These are phyloP conservation scores for Myxozyma nipponensis DNA, from an alignment of 805 yeast species.

Conservation along the genomic window DNA sequence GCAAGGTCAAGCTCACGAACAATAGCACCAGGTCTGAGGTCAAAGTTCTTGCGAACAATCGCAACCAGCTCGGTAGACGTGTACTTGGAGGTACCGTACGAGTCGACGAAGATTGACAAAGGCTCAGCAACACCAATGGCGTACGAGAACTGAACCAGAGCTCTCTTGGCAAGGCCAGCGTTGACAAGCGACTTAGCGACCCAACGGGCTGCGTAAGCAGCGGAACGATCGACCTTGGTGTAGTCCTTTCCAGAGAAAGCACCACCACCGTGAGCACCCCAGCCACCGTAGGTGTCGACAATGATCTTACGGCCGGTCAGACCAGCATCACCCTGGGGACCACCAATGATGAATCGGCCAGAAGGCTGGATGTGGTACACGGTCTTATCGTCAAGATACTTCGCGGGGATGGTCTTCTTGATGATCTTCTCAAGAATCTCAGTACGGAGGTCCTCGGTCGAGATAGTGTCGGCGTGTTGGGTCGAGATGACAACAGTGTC, in stretches of 20 bases:
- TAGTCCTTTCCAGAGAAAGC: slow-evolving; percentile 99
- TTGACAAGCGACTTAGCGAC: slow-evolving; percentile 96
- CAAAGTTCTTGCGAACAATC: slow-evolving; percentile 91
- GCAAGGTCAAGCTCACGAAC: slow-evolving; percentile 96
- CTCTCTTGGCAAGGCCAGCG: slow-evolving; percentile 95
- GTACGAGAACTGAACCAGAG: slow-evolving; percentile 95
- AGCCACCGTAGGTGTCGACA: slow-evolving; percentile 99
- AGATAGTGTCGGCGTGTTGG: slow-evolving; percentile 94
- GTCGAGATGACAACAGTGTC: slow-evolving; percentile 97
- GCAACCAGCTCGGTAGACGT: slow-evolving; percentile 84
- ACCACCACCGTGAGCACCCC: slow-evolving; percentile 99
- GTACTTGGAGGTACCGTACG: slow-evolving; percentile 95
- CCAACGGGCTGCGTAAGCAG: slow-evolving; percentile 99
- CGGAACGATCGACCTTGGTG: slow-evolving; percentile 99
- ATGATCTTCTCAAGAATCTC: slow-evolving; percentile 75
- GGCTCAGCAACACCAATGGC: slow-evolving; percentile 99
- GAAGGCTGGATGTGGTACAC: slow-evolving; percentile 98
- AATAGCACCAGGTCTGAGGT: slow-evolving; percentile 98
- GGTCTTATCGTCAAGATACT: slow-evolving; percentile 90
- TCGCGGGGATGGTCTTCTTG: slow-evolving; percentile 87
- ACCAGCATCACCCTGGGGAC: slow-evolving; percentile 99
- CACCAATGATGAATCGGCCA: slow-evolving; percentile 99
- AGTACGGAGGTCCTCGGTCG: slow-evolving; percentile 85
- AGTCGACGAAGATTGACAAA: slow-evolving; percentile 92
- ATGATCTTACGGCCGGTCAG: slow-evolving; percentile 98